A percentile compares a stretch with the other conserved stretches of the same genome.
Conservation (phyloP, 2,329 filamentous ascomycete species). For the Phialocephala sp. region DNA sequence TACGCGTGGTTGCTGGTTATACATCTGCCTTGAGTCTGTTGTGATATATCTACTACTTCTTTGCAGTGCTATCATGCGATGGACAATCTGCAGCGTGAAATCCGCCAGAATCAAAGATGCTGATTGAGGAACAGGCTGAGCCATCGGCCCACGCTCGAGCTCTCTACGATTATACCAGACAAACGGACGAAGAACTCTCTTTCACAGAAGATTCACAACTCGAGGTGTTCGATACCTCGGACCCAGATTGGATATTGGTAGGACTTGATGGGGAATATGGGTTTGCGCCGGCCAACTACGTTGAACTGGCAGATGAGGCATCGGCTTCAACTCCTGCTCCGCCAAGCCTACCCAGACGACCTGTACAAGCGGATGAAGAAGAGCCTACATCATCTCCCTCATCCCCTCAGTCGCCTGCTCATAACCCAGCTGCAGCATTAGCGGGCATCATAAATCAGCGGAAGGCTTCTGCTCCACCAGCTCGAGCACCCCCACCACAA, state of each 20-base stretch:
- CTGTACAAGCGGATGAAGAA: slow-evolving; percentile 42
- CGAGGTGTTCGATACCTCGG: slow-evolving; percentile 85
- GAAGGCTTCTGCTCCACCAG: slow-evolving; percentile 42
- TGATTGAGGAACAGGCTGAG: slow-evolving; percentile 57
- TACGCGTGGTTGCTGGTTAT: slow-evolving; percentile 1
- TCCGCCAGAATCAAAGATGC: slow-evolving; percentile 2
- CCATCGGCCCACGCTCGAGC: slow-evolving; percentile 77
- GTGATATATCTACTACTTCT: slow-evolving; percentile 11
- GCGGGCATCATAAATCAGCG: slow-evolving; percentile 57
- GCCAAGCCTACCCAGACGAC: slow-evolving; percentile 45
- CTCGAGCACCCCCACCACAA: slow-evolving; percentile 58
- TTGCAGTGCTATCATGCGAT: not conserved
- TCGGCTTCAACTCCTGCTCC: slow-evolving; percentile 36
- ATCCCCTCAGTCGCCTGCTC: slow-evolving; percentile 34
- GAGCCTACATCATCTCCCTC: slow-evolving; percentile 35
- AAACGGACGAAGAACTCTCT: slow-evolving; percentile 97
- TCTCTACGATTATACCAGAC: slow-evolving; percentile 97
- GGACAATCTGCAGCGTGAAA: not conserved
- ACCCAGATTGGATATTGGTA: slow-evolving; percentile 96
- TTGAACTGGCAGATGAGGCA: slow-evolving; percentile 65
- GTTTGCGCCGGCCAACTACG: slow-evolving; percentile 96
- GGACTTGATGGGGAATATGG: slow-evolving; percentile 85
- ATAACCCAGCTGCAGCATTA: slow-evolving; percentile 50
- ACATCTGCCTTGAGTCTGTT: slow-evolving; percentile 11
- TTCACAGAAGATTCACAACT: slow-evolving; percentile 88